These are phyloP conservation scores for Echites panduratus DNA, from an alignment of 257 asterid genomes.

Conservation along the genomic window DNA sequence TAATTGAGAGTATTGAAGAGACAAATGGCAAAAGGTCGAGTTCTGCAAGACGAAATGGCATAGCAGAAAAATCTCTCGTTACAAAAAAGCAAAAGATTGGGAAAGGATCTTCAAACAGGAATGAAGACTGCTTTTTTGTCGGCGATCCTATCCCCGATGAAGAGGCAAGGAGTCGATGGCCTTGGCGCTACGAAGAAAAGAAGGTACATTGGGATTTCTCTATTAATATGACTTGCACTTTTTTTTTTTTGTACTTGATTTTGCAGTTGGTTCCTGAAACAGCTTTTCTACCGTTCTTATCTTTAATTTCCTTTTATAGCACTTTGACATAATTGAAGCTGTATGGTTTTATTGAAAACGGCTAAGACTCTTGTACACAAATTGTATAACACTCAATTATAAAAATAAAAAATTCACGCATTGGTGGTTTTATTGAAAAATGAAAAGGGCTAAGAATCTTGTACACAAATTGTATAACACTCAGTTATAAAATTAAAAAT, in stretches of 20 bases:
- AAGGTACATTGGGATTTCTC: not conserved
- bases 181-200: constrained; percentile 6
- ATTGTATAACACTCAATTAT: too few species aligned
- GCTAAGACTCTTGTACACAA: too few species aligned
- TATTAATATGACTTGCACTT: not conserved
- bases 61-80: not conserved
- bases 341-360: not conserved
- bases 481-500: too few species aligned
- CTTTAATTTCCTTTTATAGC: not conserved
- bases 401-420: too few species aligned
- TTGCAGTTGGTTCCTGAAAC: not conserved
- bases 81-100: not conserved
- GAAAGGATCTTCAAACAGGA: not conserved
- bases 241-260: not conserved
- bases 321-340: not conserved
- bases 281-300: not conserved
- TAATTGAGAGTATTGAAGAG: not conserved
- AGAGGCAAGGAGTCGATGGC: constrained; percentile 3
- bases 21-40: not conserved
- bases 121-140: not conserved
- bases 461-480: too few species aligned
- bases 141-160: constrained; percentile 1
- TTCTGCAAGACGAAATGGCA: not conserved
- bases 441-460: too few species aligned
- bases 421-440: too few species aligned